These are phyloP conservation scores for Volvox carteri DNA, from an alignment of 163 green algal species.

Conservation along the genomic window DNA sequence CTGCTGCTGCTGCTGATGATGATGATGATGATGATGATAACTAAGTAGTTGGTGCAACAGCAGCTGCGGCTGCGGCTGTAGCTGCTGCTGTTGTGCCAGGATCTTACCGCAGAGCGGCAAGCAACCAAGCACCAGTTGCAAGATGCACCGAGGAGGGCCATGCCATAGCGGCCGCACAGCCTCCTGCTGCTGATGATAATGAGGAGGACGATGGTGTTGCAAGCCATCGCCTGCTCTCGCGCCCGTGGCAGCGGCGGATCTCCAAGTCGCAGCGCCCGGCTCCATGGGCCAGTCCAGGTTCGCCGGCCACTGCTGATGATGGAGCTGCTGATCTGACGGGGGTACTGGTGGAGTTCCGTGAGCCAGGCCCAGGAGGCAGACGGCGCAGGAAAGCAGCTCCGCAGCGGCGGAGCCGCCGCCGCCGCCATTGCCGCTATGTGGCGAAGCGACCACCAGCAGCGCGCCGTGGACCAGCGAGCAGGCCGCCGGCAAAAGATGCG, in stretches of 20 bases:
- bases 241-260: neutral
- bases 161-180: neutral
- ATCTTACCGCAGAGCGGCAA: conserved; percentile 32
- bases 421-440: neutral
- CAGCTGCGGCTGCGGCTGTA: neutral
- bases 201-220: neutral
- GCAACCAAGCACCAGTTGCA: conserved; percentile 28
- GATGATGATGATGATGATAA: neutral
- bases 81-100: conserved; percentile 4
- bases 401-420: neutral
- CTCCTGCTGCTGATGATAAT: neutral
- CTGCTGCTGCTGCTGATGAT: neutral
- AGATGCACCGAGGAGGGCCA: conserved; percentile 14
- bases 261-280: neutral
- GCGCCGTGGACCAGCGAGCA: conserved; percentile 39
- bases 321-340: neutral
- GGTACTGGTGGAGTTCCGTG: neutral
- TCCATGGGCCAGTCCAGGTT: conserved; percentile 9
- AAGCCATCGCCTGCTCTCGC: neutral
- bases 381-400: conserved; percentile 27
- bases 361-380: conserved; percentile 12
- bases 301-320: conserved; percentile 6
- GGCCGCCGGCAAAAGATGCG: conserved; percentile 16
- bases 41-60: no score
- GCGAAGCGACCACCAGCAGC: conserved; percentile 8